Evolutionary conservation across 805 yeast species (phyloP).

Genomic region (Candida multigemmis): DNA sequence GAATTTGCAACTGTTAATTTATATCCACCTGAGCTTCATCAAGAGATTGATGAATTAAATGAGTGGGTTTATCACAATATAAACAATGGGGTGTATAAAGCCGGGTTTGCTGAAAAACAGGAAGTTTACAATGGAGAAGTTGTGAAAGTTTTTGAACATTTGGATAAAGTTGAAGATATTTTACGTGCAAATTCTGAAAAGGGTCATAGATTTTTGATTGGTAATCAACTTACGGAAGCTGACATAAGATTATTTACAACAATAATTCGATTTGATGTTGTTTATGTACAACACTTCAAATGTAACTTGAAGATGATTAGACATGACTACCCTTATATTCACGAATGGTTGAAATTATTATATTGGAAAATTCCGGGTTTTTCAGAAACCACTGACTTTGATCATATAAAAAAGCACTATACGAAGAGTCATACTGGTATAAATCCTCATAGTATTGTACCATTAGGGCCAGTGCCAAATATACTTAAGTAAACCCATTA

Average conservation of each 20-base stretch:
- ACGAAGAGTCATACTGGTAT: slow-evolving; percentile 75
- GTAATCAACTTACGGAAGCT: slow-evolving; percentile 74
- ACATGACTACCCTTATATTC: slow-evolving; percentile 65
- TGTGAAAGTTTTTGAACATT: slow-evolving; percentile 47
- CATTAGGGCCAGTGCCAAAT: slow-evolving; percentile 81
- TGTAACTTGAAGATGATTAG: slow-evolving; percentile 81
- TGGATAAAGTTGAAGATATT: slow-evolving; percentile 62
- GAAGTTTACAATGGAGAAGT: slow-evolving; percentile 73
- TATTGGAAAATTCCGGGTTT: slow-evolving; percentile 76
- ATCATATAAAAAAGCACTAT: slow-evolving; percentile 87
- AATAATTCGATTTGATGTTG: slow-evolving; percentile 84
- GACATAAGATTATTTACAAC: slow-evolving; percentile 85
- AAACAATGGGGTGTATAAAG: slow-evolving; percentile 88
- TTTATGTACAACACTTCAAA: slow-evolving; percentile 92
- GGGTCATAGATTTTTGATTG: slow-evolving; percentile 35
- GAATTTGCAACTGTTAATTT: slow-evolving; percentile 45
- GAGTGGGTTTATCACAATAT: slow-evolving; percentile 76
- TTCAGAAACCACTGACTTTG: slow-evolving; percentile 72
- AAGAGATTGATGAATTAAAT: slow-evolving; percentile 67
- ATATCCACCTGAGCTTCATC: slow-evolving; percentile 48
- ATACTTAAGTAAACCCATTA: slow-evolving; percentile 33
- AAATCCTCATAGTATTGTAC: slow-evolving; percentile 79
- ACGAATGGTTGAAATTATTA: slow-evolving; percentile 72
- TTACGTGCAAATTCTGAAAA: slow-evolving; percentile 24
- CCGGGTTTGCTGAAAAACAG: slow-evolving; percentile 83